Conservation (phyloP, 1,284 basidiomycete genomes). For the Irpex sp. region DNA sequence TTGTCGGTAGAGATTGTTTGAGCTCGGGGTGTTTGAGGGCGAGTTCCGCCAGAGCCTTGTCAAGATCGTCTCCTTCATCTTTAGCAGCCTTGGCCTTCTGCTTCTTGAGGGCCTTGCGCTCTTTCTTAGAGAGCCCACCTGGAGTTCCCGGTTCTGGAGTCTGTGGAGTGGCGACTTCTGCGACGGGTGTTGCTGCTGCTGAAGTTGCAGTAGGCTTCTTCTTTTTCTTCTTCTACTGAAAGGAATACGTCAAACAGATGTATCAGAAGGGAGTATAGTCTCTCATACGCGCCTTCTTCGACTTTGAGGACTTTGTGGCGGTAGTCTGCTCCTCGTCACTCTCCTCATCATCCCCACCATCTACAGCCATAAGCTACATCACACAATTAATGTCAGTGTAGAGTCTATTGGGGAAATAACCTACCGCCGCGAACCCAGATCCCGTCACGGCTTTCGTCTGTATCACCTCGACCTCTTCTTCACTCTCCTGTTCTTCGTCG, state of each 20-base stretch:
- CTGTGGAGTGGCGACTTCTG: conserved; percentile 31
- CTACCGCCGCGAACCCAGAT: conserved; percentile 53
- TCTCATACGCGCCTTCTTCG: conserved; percentile 40
- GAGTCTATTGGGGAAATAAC: conserved; percentile 17
- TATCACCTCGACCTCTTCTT: conserved; percentile 23
- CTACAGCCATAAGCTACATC: conserved; percentile 22
- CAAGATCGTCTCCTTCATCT: conserved; percentile 73
- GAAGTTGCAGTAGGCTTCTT: conserved; percentile 32
- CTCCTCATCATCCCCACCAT: conserved; percentile 18
- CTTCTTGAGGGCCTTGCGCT: conserved; percentile 48
- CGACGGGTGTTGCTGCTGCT: conserved; percentile 11
- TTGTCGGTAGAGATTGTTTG: conserved; percentile 28
- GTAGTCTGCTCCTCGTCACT: conserved; percentile 28
- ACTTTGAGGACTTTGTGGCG: conserved; percentile 24
- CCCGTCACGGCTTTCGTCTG: conserved; percentile 23
- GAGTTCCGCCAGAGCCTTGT: conserved; percentile 77
- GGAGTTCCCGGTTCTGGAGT: conserved; percentile 22
- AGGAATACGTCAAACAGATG: neutral
- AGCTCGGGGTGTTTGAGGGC: conserved; percentile 67
- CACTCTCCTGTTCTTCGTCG: conserved; percentile 23
- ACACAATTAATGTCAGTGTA: neutral
- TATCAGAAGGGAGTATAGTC: neutral
- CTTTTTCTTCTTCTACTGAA: conserved; percentile 47
- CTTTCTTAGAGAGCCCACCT: conserved; percentile 24
- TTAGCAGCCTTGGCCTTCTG: conserved; percentile 54